Conservation (phyloP, 148 eudicot species). For the Dysphania ambrosioides region DNA sequence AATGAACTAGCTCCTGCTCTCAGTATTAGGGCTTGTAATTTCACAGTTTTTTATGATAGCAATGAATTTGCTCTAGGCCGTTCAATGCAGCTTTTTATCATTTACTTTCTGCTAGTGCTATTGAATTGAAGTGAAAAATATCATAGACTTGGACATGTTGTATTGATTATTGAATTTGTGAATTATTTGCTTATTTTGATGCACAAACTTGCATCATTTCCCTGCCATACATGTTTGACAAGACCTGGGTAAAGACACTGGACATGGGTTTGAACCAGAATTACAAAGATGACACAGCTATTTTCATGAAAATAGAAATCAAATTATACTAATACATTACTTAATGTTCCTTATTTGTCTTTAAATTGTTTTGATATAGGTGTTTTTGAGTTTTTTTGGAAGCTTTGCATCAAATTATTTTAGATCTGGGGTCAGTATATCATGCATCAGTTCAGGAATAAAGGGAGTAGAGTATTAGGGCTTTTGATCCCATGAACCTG, state of each 20-base stretch:
- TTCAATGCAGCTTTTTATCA: neutral
- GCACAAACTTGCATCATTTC: too few species aligned
- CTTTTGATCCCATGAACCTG: too few species aligned
- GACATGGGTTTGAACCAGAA: neutral
- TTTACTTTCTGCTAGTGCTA: neutral
- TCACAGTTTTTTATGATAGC: neutral
- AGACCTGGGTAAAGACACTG: neutral
- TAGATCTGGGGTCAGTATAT: neutral
- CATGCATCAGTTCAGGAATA: neutral
- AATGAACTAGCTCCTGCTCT: neutral
- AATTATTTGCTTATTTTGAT: neutral
- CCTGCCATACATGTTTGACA: neutral
- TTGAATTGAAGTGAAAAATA: neutral
- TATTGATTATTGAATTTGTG: neutral
- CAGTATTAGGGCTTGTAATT: slow-evolving; percentile 5
- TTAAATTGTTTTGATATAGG: neutral
- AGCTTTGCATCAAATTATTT: neutral
- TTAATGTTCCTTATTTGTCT: neutral
- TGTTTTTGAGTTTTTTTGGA: neutral
- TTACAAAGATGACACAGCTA: neutral
- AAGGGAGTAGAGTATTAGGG: neutral
- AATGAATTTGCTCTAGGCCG: neutral
- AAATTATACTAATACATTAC: neutral
- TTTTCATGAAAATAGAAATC: neutral
- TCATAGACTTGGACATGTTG: neutral